A percentile compares a stretch with the other conserved stretches of the same genome.
phyloP scores from a whole-genome alignment of 176 grass and related monocot genomes.

The Hyparrhenia diplandra region DNA sequence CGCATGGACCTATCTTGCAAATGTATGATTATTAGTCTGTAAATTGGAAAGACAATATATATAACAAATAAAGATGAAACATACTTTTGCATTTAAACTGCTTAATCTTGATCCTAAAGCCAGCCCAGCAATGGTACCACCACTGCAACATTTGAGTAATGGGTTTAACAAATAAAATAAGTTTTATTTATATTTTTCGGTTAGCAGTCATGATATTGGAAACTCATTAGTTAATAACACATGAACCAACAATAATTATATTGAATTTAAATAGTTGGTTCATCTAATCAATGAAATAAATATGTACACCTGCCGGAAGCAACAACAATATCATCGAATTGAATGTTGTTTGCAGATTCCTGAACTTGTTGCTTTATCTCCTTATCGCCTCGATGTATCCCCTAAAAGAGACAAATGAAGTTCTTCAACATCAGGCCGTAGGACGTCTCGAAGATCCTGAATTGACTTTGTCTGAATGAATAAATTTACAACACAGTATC shows the following conservation, averaged over 20 bases:
- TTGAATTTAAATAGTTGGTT: too few species aligned
- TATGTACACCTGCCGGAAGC: constrained; percentile 72
- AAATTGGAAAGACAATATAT: constrained; percentile 14
- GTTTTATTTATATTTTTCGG: too few species aligned
- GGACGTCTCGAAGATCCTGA: too few species aligned
- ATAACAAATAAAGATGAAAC: constrained; percentile 19
- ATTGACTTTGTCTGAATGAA: too few species aligned
- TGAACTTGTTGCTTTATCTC: constrained; percentile 78
- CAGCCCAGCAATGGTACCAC: constrained; percentile 91
- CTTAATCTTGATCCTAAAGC: constrained; percentile 81
- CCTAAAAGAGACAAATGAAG: constrained; percentile 41
- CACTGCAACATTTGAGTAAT: constrained; percentile 37
- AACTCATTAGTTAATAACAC: too few species aligned
- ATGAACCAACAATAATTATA: too few species aligned
- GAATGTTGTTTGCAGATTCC: constrained; percentile 25
- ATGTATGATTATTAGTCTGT: constrained; percentile 17
- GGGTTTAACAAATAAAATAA: too few species aligned
- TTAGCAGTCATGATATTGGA: too few species aligned
- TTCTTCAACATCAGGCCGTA: neutral
- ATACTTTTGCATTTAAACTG: constrained; percentile 83
- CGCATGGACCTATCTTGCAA: constrained; percentile 75
- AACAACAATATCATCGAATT: constrained; percentile 92
- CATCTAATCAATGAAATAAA: too few species aligned
- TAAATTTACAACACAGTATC: too few species aligned
- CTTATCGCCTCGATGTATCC: constrained; percentile 90